Evolutionary conservation across 495 filamentous ascomycete species (phyloP).

Genomic region (Astrocystis sublimbata): DNA sequence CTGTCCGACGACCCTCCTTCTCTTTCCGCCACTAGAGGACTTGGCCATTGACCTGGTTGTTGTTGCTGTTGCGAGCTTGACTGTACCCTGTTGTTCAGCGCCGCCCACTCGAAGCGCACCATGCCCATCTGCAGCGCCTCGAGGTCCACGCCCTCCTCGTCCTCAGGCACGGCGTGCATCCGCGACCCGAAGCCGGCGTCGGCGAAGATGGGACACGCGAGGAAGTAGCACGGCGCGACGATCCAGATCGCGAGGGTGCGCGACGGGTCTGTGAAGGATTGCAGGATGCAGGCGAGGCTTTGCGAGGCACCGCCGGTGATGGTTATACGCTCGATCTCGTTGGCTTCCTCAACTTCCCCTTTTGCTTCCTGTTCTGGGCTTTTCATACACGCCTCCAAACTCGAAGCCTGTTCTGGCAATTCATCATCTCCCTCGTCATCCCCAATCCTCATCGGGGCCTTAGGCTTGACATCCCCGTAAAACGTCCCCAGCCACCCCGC

Average conservation of each 20-base stretch:
- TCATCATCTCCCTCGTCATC: not conserved
- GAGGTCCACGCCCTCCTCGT: constrained; percentile 72
- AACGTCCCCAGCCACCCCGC: constrained; percentile 67
- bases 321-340: constrained; percentile 63
- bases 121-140: constrained; percentile 52
- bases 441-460: not conserved
- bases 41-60: too few relatives aligned
- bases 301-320: constrained; percentile 81
- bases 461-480: constrained; percentile 42
- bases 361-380: not conserved
- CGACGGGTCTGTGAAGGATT: constrained; percentile 73
- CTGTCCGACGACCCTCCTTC: constrained; percentile 8
- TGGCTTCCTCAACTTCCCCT: not conserved
- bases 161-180: constrained; percentile 68
- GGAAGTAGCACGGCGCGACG: constrained; percentile 76
- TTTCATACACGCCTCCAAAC: not conserved
- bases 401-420: not conserved
- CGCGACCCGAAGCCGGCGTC: constrained; percentile 68
- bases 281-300: constrained; percentile 69
- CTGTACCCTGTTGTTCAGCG: too few relatives aligned
- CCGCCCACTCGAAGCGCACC: constrained; percentile 41
- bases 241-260: constrained; percentile 78
- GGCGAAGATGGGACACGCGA: constrained; percentile 76
- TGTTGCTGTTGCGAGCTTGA: too few relatives aligned
- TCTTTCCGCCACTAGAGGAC: not conserved